These are phyloP conservation scores for Juglanconis oblonga DNA, from an alignment of 2,329 filamentous ascomycete species.

Conservation along the genomic window DNA sequence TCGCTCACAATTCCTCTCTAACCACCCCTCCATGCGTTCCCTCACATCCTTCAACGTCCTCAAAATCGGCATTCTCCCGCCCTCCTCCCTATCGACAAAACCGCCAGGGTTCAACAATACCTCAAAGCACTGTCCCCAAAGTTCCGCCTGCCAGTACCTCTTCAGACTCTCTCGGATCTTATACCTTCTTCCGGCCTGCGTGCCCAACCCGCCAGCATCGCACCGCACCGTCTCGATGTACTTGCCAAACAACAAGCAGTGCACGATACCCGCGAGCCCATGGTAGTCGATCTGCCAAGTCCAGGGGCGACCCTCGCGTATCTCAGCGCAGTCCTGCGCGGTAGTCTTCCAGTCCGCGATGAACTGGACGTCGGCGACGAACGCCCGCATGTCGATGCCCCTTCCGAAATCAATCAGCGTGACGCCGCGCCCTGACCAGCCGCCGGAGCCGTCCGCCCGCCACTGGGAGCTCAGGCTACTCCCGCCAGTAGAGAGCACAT, in stretches of 20 bases:
- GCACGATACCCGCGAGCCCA: conserved; percentile 82
- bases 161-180: conserved; percentile 80
- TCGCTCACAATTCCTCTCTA: conserved; percentile 78
- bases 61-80: conserved; percentile 67
- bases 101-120: conserved; percentile 78
- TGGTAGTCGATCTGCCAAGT: conserved; percentile 98
- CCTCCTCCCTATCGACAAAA: conserved; percentile 60
- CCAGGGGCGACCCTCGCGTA: conserved; percentile 91
- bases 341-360: conserved; percentile 93
- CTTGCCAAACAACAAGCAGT: conserved; percentile 87
- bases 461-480: conserved; percentile 61
- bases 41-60: conserved; percentile 66
- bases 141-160: conserved; percentile 92
- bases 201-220: conserved; percentile 54
- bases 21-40: conserved; percentile 79
- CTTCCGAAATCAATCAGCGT: conserved; percentile 93
- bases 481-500: conserved; percentile 38
- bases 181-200: conserved; percentile 62
- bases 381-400: conserved; percentile 88
- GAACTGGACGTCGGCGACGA: conserved; percentile 75
- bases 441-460: conserved; percentile 67
- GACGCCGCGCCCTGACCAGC: conserved; percentile 79
- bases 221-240: conserved; percentile 80
- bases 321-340: conserved; percentile 88
- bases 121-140: conserved; percentile 83